These are phyloP conservation scores for Aspergillus nomiae DNA, from an alignment of 2,329 filamentous ascomycete genomes.

Conservation along the genomic window DNA sequence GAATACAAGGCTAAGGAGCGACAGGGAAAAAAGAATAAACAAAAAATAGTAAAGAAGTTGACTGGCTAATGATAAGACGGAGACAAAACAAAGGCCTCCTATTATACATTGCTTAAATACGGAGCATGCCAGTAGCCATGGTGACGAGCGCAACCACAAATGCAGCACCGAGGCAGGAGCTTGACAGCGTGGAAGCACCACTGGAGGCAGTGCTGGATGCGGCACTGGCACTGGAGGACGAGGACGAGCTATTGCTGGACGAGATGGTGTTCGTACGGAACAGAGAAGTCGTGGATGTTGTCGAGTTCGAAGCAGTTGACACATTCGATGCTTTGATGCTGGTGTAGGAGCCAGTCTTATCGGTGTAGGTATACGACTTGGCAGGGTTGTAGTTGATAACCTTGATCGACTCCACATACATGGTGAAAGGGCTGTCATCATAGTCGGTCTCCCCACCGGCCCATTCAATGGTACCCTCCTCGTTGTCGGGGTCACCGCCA, in stretches of 20 bases:
- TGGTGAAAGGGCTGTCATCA: conserved; percentile 66
- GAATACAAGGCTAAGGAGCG: not conserved
- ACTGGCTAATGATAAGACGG: not conserved
- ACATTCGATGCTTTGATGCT: conserved; percentile 1
- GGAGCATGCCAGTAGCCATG: not conserved
- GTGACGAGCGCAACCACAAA: not conserved
- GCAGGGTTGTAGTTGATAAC: conserved; percentile 8
- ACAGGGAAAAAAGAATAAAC: not conserved
- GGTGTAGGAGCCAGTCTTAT: conserved; percentile 5
- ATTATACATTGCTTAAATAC: not conserved
- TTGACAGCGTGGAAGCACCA: not conserved
- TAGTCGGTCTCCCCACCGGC: conserved; percentile 72
- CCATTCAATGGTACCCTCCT: conserved; percentile 62
- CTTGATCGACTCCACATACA: conserved; percentile 67
- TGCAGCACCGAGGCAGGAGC: not conserved
- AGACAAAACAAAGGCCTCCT: not conserved
- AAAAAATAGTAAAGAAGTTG: not conserved
- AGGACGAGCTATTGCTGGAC: not conserved
- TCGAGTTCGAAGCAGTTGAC: not conserved
- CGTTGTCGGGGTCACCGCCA: conserved; percentile 56
- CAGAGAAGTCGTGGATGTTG: not conserved
- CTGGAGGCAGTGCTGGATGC: not conserved
- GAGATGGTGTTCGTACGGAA: not conserved
- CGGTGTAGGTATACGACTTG: not conserved
- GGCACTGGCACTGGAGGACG: not conserved